phyloP scores from a whole-genome alignment of 352 stramenopile species.

The Phytophthora uliginosa region DNA sequence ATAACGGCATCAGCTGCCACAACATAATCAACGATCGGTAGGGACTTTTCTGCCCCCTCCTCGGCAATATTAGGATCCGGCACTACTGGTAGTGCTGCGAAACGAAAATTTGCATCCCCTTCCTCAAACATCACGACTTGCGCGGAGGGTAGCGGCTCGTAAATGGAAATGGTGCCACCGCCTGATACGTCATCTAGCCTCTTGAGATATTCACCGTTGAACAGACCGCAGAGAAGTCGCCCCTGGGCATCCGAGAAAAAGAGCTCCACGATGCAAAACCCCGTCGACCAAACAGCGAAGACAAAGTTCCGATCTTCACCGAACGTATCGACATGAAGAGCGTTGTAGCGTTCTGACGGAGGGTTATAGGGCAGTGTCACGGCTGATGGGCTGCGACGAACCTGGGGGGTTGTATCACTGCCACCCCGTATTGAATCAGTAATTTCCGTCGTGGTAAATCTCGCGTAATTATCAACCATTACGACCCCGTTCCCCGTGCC shows the following conservation, averaged over 20 bases:
- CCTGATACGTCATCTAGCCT: slow-evolving; percentile 3
- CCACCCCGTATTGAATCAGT: background rate
- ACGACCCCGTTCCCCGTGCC: slow-evolving; percentile 16
- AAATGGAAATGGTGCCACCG: slow-evolving; percentile 34
- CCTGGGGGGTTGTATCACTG: background rate
- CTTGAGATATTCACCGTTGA: slow-evolving; percentile 38
- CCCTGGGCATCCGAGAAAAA: slow-evolving; percentile 35
- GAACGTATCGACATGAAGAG: slow-evolving; percentile 33
- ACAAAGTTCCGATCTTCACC: slow-evolving; percentile 32
- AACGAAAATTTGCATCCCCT: slow-evolving; percentile 21
- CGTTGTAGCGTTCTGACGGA: slow-evolving; percentile 39
- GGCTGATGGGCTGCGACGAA: background rate
- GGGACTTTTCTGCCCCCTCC: background rate
- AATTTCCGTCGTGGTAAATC: slow-evolving; percentile 30
- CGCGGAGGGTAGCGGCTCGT: slow-evolving; percentile 34
- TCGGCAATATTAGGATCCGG: background rate
- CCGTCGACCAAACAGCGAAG: slow-evolving; percentile 51
- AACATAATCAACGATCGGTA: slow-evolving; percentile 37
- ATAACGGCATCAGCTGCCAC: slow-evolving; percentile 33
- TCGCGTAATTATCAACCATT: slow-evolving; percentile 43
- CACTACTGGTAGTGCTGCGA: slow-evolving; percentile 20
- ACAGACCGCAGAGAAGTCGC: slow-evolving; percentile 32
- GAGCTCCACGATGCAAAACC: slow-evolving; percentile 49
- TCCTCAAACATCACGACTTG: slow-evolving; percentile 43
- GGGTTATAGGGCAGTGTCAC: slow-evolving; percentile 38